These are phyloP conservation scores for Aspergillus sp. DNA, from an alignment of 2,329 filamentous ascomycete genomes.

Conservation along the genomic window DNA sequence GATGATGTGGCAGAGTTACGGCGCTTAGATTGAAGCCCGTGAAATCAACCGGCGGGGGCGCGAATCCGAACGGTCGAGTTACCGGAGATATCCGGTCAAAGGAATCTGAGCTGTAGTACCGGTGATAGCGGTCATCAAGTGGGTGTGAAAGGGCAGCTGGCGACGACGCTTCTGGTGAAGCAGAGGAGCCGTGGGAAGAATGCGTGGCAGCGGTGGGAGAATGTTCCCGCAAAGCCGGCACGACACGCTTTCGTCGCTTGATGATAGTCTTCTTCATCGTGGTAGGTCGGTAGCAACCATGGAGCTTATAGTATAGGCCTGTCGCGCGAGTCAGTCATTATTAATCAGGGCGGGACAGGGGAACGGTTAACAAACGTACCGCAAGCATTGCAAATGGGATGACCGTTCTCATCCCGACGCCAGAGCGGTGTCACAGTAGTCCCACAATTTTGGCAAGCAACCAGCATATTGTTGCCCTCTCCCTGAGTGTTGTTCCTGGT, in stretches of 20 bases:
- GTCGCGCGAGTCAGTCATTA: not conserved
- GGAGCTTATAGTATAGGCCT: conserved; percentile 96
- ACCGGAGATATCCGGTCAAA: conserved; percentile 48
- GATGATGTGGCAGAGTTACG: conserved; percentile 37
- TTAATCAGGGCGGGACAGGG: conserved; percentile 5
- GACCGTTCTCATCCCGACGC: conserved; percentile 90
- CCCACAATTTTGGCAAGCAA: conserved; percentile 94
- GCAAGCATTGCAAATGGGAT: conserved; percentile 98
- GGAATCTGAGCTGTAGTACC: conserved; percentile 40
- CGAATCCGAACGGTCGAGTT: conserved; percentile 40
- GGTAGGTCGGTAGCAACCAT: conserved; percentile 88
- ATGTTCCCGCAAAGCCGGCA: conserved; percentile 69
- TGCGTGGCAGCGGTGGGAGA: conserved; percentile 46
- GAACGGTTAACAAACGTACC: conserved; percentile 62
- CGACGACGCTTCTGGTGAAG: conserved; percentile 46
- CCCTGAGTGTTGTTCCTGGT: conserved; percentile 29
- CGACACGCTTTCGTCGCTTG: conserved; percentile 91
- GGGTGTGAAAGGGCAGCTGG: conserved; percentile 36
- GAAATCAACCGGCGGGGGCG: conserved; percentile 55
- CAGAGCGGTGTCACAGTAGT: conserved; percentile 96
- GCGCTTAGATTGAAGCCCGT: conserved; percentile 49
- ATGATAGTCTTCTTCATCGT: conserved; percentile 99
- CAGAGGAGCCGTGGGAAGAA: conserved; percentile 49
- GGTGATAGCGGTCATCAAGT: conserved; percentile 36
- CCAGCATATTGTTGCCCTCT: conserved; percentile 61